Evolutionary conservation across 1,284 basidiomycete species (phyloP).

Genomic region (Taiwanofungus camphoratus): DNA sequence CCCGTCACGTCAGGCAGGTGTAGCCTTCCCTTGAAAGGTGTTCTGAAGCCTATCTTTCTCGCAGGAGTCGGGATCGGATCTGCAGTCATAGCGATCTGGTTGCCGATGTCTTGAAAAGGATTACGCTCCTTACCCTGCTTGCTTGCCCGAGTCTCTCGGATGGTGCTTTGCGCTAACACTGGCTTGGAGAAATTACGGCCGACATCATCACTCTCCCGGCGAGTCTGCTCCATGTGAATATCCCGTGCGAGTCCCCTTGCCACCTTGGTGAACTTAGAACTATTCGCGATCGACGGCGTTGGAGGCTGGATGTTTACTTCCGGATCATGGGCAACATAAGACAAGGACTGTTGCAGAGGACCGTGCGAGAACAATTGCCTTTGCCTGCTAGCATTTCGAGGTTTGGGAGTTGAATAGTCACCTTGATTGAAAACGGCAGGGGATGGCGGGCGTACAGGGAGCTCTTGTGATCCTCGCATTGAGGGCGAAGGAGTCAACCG

Average conservation of each 20-base stretch:
- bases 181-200: background rate
- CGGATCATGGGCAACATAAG: conserved; percentile 32
- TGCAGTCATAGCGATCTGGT: conserved; percentile 4
- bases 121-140: conserved; percentile 17
- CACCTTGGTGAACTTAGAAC: conserved; percentile 53
- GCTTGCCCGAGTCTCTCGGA: conserved; percentile 13
- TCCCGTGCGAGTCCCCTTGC: conserved; percentile 50
- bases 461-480: background rate
- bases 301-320: conserved; percentile 50
- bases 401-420: conserved; percentile 10
- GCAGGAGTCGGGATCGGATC: conserved; percentile 9
- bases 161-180: conserved; percentile 19
- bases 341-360: conserved; percentile 18
- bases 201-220: background rate
- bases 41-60: conserved; percentile 9
- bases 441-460: conserved; percentile 11
- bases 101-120: conserved; percentile 16
- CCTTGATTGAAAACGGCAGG: conserved; percentile 4
- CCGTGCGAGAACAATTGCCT: conserved; percentile 18
- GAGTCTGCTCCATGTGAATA: conserved; percentile 39
- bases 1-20: conserved; percentile 76
- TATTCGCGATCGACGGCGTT: conserved; percentile 37
- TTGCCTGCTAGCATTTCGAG: background rate
- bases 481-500: conserved; percentile 5
- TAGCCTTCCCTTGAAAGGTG: conserved; percentile 30